These are phyloP conservation scores for Syncephalastrum monosporum DNA, from an alignment of 371 early-diverging fungal species.

Conservation along the genomic window DNA sequence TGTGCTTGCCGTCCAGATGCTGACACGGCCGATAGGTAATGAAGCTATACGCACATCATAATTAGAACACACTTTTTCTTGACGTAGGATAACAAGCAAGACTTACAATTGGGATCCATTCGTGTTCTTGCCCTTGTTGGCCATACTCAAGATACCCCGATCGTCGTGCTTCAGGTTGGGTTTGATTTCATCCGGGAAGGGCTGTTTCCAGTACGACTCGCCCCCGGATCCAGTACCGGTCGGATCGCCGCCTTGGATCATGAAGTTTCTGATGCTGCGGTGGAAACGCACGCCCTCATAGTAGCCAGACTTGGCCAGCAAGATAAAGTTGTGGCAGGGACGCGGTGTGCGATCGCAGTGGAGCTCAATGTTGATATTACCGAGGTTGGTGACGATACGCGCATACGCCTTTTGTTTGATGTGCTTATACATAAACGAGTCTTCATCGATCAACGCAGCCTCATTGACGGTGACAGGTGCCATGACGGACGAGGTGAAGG, in stretches of 20 bases:
- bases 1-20: conserved; percentile 91
- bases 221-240: conserved; percentile 92
- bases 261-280: conserved; percentile 87
- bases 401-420: conserved; percentile 80
- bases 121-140: conserved; percentile 86
- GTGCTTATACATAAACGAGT: conserved; percentile 83
- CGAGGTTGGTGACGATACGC: conserved; percentile 78
- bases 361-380: conserved; percentile 86
- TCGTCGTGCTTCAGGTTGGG: conserved; percentile 71
- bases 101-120: conserved; percentile 89
- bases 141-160: conserved; percentile 84
- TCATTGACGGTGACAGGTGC: conserved; percentile 72
- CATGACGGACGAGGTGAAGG: conserved; percentile 88
- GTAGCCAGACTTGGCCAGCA: conserved; percentile 81
- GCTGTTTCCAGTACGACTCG: conserved; percentile 75
- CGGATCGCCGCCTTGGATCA: conserved; percentile 97
- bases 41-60: conserved; percentile 53
- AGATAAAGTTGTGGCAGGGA: conserved; percentile 91
- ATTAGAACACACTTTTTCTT: neutral
- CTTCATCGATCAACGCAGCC: conserved; percentile 68
- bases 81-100: neutral
- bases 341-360: conserved; percentile 80
- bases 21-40: conserved; percentile 78
- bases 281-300: conserved; percentile 84
- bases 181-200: conserved; percentile 84